These are phyloP conservation scores for Claviceps sp. DNA, from an alignment of 2,329 filamentous ascomycete species.

Conservation along the genomic window DNA sequence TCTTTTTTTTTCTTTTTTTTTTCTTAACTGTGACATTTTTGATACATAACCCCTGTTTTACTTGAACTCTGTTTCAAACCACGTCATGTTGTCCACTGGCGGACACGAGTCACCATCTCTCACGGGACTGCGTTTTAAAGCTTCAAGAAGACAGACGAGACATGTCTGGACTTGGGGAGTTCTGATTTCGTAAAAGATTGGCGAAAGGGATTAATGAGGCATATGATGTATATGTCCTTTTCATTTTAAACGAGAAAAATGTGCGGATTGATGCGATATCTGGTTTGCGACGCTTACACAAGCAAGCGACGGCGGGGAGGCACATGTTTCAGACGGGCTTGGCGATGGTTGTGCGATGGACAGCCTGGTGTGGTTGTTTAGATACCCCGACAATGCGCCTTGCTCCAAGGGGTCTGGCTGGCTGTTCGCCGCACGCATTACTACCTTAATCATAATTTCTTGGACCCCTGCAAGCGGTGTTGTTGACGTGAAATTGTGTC, in stretches of 20 bases:
- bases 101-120: slow-evolving; percentile 8
- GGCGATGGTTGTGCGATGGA: background rate
- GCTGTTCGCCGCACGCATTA: slow-evolving; percentile 18
- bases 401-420: slow-evolving; percentile 13
- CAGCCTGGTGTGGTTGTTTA: slow-evolving; percentile 6
- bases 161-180: slow-evolving; percentile 4
- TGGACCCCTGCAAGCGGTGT: background rate
- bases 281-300: slow-evolving; percentile 6
- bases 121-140: slow-evolving; percentile 14
- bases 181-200: slow-evolving; percentile 10
- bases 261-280: slow-evolving; percentile 11
- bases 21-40: slow-evolving; percentile 23
- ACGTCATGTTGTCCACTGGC: slow-evolving; percentile 13
- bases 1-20: background rate
- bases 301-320: background rate
- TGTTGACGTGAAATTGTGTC: background rate
- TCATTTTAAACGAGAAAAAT: slow-evolving; percentile 10
- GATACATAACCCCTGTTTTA: slow-evolving; percentile 28
- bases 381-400: slow-evolving; percentile 13
- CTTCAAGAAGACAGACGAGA: slow-evolving; percentile 7
- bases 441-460: slow-evolving; percentile 16
- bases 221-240: slow-evolving; percentile 20
- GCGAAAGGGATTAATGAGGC: slow-evolving; percentile 18
- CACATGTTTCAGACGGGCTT: background rate
- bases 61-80: slow-evolving; percentile 12